Evolutionary conservation across 2,329 filamentous ascomycete genomes (phyloP), one percentile per base, ranked within the genome.

Genomic region (Ascochyta clinopodiicola): DNA sequence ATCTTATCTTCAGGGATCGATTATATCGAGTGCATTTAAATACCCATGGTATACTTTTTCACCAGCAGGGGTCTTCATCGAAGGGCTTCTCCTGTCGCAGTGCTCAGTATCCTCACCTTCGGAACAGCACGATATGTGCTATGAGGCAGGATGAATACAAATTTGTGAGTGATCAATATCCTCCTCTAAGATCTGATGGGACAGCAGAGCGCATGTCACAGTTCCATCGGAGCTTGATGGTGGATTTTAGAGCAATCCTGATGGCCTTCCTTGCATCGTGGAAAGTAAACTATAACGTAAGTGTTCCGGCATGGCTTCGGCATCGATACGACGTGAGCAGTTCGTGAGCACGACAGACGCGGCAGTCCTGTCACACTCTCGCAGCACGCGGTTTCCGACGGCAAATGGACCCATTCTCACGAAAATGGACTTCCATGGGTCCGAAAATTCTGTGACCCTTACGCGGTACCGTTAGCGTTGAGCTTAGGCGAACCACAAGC

Each of bases 401-500:
- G 40, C 34, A 51, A 51, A 25, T 38, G 6, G 19, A 22, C 2
- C 12, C 32, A 35, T 7, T 34, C 36, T 39, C n/a, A 25, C 22
- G 25, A 39, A 34, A 19, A 10, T 9, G 34, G 21, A 31, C 19
- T 53, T 24, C 32, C 49, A 39, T 54, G 44, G 40, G 36, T 45
- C 15, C 31, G 21, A 46, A 52, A 52, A 52, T 27, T 52, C 27
- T 46, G 49, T 45, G 40, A 34, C 40, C 19, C 39, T 44, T 35
- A 27, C 31, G 27, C 22, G 34, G 34, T 35, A 29, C 7, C 21
- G 44, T 25, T 55, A 42, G 45, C 38, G 45, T 25, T 13, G 35
- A 24, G 29, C 29, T 36, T 25, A 36, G 54, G 42, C 50, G 52
- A 63, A 61, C 51, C 44, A 60, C 37, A 46, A 35, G 35, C 37